These are phyloP conservation scores for Stereocaulon alpinum DNA, from an alignment of 495 filamentous ascomycete species.

Conservation along the genomic window DNA sequence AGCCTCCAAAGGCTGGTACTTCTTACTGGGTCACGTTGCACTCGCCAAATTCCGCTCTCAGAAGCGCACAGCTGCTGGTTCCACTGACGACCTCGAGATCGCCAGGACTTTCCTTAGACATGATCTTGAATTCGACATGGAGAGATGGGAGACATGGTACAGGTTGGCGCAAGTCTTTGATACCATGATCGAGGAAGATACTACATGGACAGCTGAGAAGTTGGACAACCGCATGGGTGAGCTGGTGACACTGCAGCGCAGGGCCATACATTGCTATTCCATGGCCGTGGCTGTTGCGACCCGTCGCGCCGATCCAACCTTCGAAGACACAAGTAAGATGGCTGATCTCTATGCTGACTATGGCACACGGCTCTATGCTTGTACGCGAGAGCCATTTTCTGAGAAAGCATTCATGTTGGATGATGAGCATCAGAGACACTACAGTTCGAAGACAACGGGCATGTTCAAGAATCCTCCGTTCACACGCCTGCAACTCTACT, in stretches of 20 bases:
- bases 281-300: slow-evolving; percentile 74
- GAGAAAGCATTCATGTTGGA: slow-evolving; percentile 72
- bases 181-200: slow-evolving; percentile 78
- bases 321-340: slow-evolving; percentile 54
- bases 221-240: slow-evolving; percentile 77
- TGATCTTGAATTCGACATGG: slow-evolving; percentile 73
- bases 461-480: slow-evolving; percentile 69
- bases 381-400: slow-evolving; percentile 81
- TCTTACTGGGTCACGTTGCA: slow-evolving; percentile 76
- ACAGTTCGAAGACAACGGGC: slow-evolving; percentile 50
- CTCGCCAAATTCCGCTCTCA: slow-evolving; percentile 80
- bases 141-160: slow-evolving; percentile 95
- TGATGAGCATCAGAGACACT: slow-evolving; percentile 70
- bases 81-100: slow-evolving; percentile 77
- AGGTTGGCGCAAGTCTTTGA: slow-evolving; percentile 87
- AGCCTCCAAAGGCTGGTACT: slow-evolving; percentile 85
- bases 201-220: slow-evolving; percentile 92
- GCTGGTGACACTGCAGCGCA: slow-evolving; percentile 64
- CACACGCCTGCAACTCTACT: slow-evolving; percentile 58
- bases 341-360: slow-evolving; percentile 85
- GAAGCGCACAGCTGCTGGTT: slow-evolving; percentile 64
- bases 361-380: slow-evolving; percentile 78
- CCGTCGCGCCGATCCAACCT: slow-evolving; percentile 47
- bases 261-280: slow-evolving; percentile 84
- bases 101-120: slow-evolving; percentile 72